Conservation (phyloP, 495 filamentous ascomycete species). For the Extremus antarcticus region DNA sequence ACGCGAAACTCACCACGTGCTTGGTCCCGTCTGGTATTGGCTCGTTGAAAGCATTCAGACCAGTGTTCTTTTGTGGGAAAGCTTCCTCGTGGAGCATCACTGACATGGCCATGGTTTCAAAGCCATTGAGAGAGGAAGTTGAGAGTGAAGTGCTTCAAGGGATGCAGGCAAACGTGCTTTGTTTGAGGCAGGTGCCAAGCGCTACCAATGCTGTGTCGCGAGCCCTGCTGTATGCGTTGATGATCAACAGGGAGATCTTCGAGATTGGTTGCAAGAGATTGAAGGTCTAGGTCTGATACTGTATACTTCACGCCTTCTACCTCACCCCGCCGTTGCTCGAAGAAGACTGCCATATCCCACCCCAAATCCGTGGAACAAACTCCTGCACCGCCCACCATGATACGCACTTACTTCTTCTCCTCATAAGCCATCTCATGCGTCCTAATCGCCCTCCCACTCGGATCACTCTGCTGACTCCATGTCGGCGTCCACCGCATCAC, state of each 20-base stretch:
- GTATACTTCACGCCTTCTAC: no score
- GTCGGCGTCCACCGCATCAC: slow-evolving; percentile 97
- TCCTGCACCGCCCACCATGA: not conserved
- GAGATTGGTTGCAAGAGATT: not conserved
- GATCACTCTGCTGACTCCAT: slow-evolving; percentile 92
- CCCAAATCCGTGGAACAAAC: not conserved
- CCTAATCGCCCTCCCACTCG: slow-evolving; percentile 58
- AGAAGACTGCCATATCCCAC: not conserved
- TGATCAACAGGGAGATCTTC: not conserved
- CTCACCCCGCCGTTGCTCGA: no score
- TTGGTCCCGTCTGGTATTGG: no score
- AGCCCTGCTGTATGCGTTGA: not conserved
- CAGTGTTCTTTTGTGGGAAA: no score
- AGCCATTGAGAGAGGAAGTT: not conserved
- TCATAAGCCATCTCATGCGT: slow-evolving; percentile 15
- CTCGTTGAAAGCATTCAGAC: no score
- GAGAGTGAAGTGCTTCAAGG: not conserved
- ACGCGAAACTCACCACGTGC: no score
- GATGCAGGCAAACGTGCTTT: no score
- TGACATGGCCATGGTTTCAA: not conserved
- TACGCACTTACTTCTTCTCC: not conserved
- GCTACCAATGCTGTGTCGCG: no score
- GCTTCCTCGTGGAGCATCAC: not conserved
- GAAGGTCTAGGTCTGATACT: no score
- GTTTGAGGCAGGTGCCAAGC: no score